Base-by-base conservation (phyloP, 768 basidiomycete species). In the Clitopilus passeckerianus region DNA sequence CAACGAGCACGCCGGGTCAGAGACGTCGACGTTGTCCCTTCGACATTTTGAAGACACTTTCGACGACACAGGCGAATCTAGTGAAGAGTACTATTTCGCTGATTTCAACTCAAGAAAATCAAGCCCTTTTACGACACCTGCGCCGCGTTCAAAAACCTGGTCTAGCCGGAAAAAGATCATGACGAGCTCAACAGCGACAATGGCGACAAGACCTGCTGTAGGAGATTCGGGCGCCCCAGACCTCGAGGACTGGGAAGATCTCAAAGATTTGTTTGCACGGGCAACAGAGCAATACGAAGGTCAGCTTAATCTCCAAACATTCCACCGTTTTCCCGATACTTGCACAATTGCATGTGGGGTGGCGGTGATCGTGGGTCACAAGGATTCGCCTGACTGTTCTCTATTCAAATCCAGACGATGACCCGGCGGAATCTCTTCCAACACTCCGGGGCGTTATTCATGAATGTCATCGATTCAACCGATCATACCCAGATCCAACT, bases 381-480 rank as follows among this genome's bases (percentile, higher is more conserved):
- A 41, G 37, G 37, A 41, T 41, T 15, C 12, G n/a, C 22, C 54
- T 44, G 7, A 33, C 18, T 34, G 16, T 52, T 57, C 41, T 59
- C 18, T 50, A 18, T 50, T 50, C 22, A 50, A 50, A 50, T 18
- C 9, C n/a, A 83, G 80, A 65, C 34, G 79, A 80, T 59, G 78
- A 84, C 54, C 68, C 77, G 16, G 62, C 68, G 41, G 82, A 83
- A 54, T 78, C 83, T 0, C 71, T 86, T 6, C 77, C 83, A 0
- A 74, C 86, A 9, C 70, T 89, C 46, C 79, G 87, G 30, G 86
- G 80, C 5, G 82, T 87, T 54, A 79, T 89, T 5, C 84, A 87
- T 63, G 86, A 87, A 68, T 87, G 85, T 68, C 83, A 86, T 69
- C 79, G 83, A n/a, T 85, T 87, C 63, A 74, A 86, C 57, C 62